Conservation (phyloP, 345 rosid species). For the Eucalyptus sideroxylon region DNA sequence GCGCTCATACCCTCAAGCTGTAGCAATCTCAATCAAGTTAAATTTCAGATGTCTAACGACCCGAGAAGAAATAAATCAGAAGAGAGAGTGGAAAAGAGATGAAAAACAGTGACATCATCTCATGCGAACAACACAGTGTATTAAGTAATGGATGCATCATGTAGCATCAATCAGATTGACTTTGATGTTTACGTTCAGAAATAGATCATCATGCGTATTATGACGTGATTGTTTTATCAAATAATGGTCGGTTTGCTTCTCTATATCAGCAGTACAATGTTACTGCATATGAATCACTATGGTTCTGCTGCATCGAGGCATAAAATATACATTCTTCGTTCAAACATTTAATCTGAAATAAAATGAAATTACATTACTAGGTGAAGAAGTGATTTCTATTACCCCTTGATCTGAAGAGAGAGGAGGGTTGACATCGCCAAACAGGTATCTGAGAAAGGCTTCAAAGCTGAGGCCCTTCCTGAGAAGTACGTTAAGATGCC, state of each 20-base stretch:
- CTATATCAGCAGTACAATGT: neutral
- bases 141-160: neutral
- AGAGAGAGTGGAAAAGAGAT: neutral
- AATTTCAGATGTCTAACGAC: neutral
- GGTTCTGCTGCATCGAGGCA: neutral
- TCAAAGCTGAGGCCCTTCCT: slow-evolving; percentile 36
- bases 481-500: slow-evolving; percentile 35
- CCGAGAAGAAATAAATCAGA: neutral
- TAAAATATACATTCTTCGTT: neutral
- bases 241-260: neutral
- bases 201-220: neutral
- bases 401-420: slow-evolving; percentile 18
- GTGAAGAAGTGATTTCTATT: neutral
- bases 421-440: slow-evolving; percentile 28
- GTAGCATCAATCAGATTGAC: neutral
- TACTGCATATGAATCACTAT: neutral
- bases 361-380: neutral
- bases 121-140: neutral
- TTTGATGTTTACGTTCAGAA: neutral
- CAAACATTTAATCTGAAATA: neutral
- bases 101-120: neutral
- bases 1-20: neutral
- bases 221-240: neutral
- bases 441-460: slow-evolving; percentile 39
- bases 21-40: neutral